Percentiles rank a stretch among this genome's conserved stretches.
phyloP scores from a whole-genome alignment of 345 rosid species.

The Brassica incana region DNA sequence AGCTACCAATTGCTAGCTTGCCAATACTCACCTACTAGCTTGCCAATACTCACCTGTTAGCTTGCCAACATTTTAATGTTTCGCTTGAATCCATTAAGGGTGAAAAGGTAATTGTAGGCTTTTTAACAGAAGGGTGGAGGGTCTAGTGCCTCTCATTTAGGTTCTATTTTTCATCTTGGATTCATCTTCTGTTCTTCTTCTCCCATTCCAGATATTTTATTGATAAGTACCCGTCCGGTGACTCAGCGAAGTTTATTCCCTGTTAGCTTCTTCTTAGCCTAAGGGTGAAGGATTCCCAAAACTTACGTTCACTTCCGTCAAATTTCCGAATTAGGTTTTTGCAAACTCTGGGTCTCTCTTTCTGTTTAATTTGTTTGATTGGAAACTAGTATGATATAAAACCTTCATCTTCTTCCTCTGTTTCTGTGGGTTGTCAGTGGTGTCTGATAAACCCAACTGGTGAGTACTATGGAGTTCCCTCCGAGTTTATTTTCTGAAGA shows the following conservation, averaged over 20 bases:
- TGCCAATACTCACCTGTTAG: neutral
- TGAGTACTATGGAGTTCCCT: too few species aligned
- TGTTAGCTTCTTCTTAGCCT: neutral
- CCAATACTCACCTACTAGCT: too few species aligned
- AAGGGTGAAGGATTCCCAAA: neutral
- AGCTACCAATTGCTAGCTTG: too few species aligned
- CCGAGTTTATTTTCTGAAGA: too few species aligned
- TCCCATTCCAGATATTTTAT: neutral
- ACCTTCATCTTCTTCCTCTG: too few species aligned
- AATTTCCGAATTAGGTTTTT: too few species aligned
- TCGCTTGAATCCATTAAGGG: neutral
- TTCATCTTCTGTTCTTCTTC: neutral
- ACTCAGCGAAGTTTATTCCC: neutral
- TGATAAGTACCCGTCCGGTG: neutral
- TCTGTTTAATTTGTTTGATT: too few species aligned
- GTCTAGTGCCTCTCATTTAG: neutral
- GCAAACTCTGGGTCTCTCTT: too few species aligned
- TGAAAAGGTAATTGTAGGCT: neutral
- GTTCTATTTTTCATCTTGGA: neutral
- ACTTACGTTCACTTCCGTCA: too few species aligned
- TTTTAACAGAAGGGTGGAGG: neutral
- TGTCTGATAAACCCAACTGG: too few species aligned
- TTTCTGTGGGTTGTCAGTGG: too few species aligned
- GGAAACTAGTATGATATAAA: too few species aligned
- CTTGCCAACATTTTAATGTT: neutral